A percentile compares a stretch with the other conserved stretches of the same genome.
These are phyloP conservation scores for Spatholobus suberectus DNA, from an alignment of 306 rosid genomes.

Conservation along the genomic window DNA sequence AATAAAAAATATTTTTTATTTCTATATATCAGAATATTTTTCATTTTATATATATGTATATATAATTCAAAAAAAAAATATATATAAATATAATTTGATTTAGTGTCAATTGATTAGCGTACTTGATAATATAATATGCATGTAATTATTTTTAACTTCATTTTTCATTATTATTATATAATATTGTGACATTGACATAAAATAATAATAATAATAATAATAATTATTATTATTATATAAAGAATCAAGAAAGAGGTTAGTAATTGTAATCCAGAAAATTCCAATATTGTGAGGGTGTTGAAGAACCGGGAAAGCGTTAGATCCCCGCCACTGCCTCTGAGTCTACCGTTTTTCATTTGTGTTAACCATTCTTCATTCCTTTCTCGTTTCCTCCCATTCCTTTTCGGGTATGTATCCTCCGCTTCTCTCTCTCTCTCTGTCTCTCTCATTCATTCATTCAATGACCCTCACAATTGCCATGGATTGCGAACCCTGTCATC, in stretches of 20 bases:
- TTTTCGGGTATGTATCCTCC: not conserved
- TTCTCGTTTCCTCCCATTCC: not conserved
- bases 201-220: too few species aligned
- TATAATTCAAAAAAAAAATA: too few species aligned
- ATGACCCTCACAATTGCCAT: not conserved
- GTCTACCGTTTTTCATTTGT: not conserved
- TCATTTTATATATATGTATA: too few species aligned
- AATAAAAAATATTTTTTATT: too few species aligned
- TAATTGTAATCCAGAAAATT: not conserved
- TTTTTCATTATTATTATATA: too few species aligned
- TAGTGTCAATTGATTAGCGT: too few species aligned
- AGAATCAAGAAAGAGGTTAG: not conserved
- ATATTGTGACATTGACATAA: too few species aligned
- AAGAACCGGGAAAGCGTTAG: not conserved
- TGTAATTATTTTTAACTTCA: too few species aligned
- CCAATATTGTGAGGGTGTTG: not conserved
- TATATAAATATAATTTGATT: too few species aligned
- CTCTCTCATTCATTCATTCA: not conserved
- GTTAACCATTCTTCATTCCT: not conserved
- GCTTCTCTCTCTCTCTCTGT: not conserved
- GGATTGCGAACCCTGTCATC: not conserved
- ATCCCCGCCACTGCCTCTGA: conserved; percentile 8
- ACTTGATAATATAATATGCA: too few species aligned
- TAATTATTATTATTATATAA: too few species aligned
- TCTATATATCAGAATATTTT: not conserved